A percentile compares a stretch with the other conserved stretches of the same genome.
These are phyloP conservation scores for Auriculariales sp. DNA, from an alignment of 768 basidiomycete genomes.

Conservation along the genomic window DNA sequence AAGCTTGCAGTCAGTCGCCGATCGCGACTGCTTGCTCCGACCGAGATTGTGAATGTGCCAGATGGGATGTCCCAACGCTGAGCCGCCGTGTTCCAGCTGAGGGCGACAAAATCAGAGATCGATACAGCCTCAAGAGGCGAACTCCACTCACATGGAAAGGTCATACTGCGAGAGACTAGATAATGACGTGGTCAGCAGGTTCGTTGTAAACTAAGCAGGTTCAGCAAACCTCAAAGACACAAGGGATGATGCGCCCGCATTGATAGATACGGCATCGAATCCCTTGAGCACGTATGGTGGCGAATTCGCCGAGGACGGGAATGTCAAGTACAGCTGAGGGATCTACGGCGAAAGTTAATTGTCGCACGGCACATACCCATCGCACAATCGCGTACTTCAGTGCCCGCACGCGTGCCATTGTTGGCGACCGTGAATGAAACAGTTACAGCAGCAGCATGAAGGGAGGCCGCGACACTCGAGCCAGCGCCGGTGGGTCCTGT, in stretches of 20 bases:
- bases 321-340: constrained; percentile 40
- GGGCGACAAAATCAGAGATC: not conserved
- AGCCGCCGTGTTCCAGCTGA: constrained; percentile 24
- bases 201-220: not conserved
- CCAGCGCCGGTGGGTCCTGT: constrained; percentile 28
- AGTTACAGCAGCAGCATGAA: constrained; percentile 36
- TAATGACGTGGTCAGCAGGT: not conserved
- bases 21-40: constrained; percentile 38
- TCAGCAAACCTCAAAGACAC: constrained; percentile 23
- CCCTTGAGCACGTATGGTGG: constrained; percentile 41
- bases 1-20: constrained; percentile 29
- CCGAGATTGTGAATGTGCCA: constrained; percentile 26
- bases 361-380: too few species aligned
- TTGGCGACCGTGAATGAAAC: constrained; percentile 39
- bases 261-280: constrained; percentile 31
- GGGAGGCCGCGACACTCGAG: constrained; percentile 36
- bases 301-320: constrained; percentile 30
- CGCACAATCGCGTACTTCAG: constrained; percentile 18
- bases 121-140: constrained; percentile 4
- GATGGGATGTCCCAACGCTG: constrained; percentile 36
- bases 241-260: constrained; percentile 25
- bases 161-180: constrained; percentile 30
- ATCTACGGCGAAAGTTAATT: constrained; percentile 18
- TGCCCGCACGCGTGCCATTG: constrained; percentile 36
- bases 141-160: constrained; percentile 29